Percentiles rank a stretch among this genome's conserved stretches.
These are phyloP conservation scores for Aspergillus wentii DNA, from an alignment of 495 filamentous ascomycete genomes.

Conservation along the genomic window DNA sequence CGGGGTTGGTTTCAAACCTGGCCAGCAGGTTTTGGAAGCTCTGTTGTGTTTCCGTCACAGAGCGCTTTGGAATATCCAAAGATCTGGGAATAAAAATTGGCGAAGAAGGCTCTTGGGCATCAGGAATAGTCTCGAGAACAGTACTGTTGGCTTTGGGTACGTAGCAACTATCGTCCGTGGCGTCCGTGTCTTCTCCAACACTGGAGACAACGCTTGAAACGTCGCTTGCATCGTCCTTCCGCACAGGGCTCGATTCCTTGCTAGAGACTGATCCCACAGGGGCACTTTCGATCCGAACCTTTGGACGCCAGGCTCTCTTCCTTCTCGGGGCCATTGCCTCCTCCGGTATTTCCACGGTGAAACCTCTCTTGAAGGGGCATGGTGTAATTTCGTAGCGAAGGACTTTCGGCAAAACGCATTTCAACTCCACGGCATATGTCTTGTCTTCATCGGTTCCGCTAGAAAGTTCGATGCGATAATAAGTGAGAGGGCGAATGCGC, in stretches of 20 bases:
- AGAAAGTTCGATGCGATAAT: constrained; percentile 86
- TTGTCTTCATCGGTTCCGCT: constrained; percentile 54
- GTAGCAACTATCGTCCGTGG: constrained; percentile 34
- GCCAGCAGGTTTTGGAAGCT: constrained; percentile 40
- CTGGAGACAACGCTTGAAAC: constrained; percentile 22
- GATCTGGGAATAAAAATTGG: constrained; percentile 15
- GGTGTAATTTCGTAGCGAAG: constrained; percentile 81
- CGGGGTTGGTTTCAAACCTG: constrained; percentile 36
- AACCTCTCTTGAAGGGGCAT: constrained; percentile 76
- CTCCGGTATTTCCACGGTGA: constrained; percentile 71
- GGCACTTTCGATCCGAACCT: constrained; percentile 42
- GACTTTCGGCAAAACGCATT: constrained; percentile 61
- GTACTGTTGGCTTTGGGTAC: constrained; percentile 22
- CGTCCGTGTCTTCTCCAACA: constrained; percentile 34
- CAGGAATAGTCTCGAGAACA: constrained; percentile 20
- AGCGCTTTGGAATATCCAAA: constrained; percentile 13
- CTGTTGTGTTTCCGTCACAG: constrained; percentile 35
- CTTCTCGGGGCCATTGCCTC: constrained; percentile 58
- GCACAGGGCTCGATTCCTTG: constrained; percentile 6
- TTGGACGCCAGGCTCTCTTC: constrained; percentile 67
- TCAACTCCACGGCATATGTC: constrained; percentile 56
- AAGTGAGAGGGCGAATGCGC: constrained; percentile 71
- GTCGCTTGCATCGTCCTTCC: constrained; percentile 18
- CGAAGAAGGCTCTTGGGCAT: constrained; percentile 17
- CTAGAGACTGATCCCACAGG: constrained; percentile 9